Base-by-base conservation (phyloP, 1,284 basidiomycete species). In the Trichosporon coremiiforme region DNA sequence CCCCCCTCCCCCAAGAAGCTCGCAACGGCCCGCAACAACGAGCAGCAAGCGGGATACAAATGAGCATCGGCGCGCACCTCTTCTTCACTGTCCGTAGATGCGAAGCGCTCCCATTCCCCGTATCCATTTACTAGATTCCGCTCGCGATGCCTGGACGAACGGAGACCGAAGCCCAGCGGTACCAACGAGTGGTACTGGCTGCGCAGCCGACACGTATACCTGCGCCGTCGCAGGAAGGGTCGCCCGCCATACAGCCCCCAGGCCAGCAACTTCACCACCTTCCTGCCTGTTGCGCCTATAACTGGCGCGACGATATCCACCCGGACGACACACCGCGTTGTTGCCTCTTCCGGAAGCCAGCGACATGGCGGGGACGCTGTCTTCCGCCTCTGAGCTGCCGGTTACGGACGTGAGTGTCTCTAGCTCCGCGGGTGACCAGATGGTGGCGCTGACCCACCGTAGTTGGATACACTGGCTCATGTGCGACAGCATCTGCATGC, bases 131-230 rank as follows among this genome's bases (percentile, higher is more conserved):
- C 29, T 33, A 29, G 15, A n/a, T 17, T 4, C 17, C 15, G 6
- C 31, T 7, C 15, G n/a, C 29, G 2, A 62, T 31, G 29, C 13
- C 4, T 10, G 57, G 13, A 6, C 17, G 10, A 7, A 6, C 15
- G 31, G 57, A 62, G 31, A 62, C 57, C 15, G 57, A 62, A 62
- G 57, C 57, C 2, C 57, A 62, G 31, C 29, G 29, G 17, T 62
- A 62, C 17, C 57, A 62, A 7, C 29, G 57, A n/a, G 29, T n/a
- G 15, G 22, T 62, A 4, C 33, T 29, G 57, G 57, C 36, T 3
- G 9, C 29, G 7, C 57, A 62, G 57, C 57, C 57, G 7, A 25
- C 25, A 25, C 25, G 25, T 25, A 25, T 25, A 25, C 25, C 25
- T 25, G 25, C 25, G 25, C 25, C 25, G 25, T 25, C 25, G 31